phyloP scores from a whole-genome alignment of 257 asterid species.

The Solanum acaule region DNA sequence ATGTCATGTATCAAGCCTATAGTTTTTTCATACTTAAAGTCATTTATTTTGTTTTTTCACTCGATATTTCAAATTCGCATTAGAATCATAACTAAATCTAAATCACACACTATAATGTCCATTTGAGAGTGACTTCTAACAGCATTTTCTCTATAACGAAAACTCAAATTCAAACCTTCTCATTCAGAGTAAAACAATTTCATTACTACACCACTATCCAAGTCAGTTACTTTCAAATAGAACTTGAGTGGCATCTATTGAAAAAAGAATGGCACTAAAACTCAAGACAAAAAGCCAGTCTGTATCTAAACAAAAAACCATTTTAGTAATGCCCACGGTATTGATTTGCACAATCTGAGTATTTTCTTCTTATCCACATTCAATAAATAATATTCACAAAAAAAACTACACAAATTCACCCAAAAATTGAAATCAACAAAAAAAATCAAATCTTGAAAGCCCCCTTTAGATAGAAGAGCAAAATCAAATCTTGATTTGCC shows the following conservation, averaged over 20 bases:
- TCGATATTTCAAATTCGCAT: fast-evolving
- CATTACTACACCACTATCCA: too few species aligned
- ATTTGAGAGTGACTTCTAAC: too few species aligned
- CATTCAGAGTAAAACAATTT: too few species aligned
- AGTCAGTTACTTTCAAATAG: fast-evolving
- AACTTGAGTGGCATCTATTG: not conserved
- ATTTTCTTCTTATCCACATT: not conserved
- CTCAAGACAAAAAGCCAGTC: not conserved
- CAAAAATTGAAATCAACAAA: not conserved
- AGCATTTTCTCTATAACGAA: fast-evolving
- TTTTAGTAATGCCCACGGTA: not conserved
- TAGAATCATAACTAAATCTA: fast-evolving
- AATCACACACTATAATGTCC: fast-evolving
- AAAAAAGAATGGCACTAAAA: not conserved
- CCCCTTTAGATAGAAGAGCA: not conserved
- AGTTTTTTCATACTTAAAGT: too few species aligned
- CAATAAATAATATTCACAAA: not conserved
- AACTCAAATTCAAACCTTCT: too few species aligned
- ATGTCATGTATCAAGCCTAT: too few species aligned
- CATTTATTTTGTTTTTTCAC: too few species aligned
- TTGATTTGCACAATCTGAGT: not conserved
- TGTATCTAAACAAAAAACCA: not conserved
- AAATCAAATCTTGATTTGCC: not conserved
- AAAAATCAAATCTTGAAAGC: not conserved
- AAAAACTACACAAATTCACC: not conserved